These are phyloP conservation scores for Aspergillus quadricinctus DNA, from an alignment of 2,329 filamentous ascomycete genomes.

Conservation along the genomic window DNA sequence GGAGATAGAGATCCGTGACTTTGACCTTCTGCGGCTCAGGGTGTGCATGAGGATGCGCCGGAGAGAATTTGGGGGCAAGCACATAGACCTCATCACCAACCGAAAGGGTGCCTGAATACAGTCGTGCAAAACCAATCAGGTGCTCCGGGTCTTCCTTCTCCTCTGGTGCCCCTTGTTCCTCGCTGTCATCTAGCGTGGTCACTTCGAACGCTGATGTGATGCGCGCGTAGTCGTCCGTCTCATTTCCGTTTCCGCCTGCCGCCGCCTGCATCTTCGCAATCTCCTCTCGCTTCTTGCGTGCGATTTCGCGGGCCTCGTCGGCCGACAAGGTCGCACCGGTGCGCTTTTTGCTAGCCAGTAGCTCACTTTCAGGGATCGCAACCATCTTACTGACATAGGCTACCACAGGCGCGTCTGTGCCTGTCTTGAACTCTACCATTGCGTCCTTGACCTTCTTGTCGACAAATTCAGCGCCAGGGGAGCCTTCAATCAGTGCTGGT, in stretches of 20 bases:
- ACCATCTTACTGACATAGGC: conserved; percentile 99
- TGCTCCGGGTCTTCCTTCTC: conserved; percentile 72
- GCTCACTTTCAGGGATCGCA: conserved; percentile 84
- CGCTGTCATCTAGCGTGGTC: conserved; percentile 53
- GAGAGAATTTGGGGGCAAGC: conserved; percentile 86
- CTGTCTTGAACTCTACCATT: conserved; percentile 73
- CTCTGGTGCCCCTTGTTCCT: conserved; percentile 47
- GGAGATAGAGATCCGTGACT: conserved; percentile 82
- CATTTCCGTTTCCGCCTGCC: conserved; percentile 31
- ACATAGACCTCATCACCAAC: conserved; percentile 92
- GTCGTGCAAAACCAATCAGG: conserved; percentile 86
- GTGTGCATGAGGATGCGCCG: conserved; percentile 65
- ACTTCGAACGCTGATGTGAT: conserved; percentile 59
- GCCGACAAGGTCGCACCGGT: conserved; percentile 68
- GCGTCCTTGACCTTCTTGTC: conserved; percentile 68
- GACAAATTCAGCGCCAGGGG: conserved; percentile 71
- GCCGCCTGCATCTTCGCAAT: conserved; percentile 73
- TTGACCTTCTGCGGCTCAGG: conserved; percentile 78
- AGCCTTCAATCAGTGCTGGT: conserved; percentile 71
- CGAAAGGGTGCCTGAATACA: conserved; percentile 85
- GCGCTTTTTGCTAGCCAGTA: conserved; percentile 75
- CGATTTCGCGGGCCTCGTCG: conserved; percentile 85
- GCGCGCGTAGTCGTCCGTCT: conserved; percentile 49
- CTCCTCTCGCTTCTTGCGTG: conserved; percentile 82
- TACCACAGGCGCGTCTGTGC: conserved; percentile 70